Evolutionary conservation across 2,329 filamentous ascomycete genomes (phyloP), one percentile per base, ranked within the genome.

Genomic region (Botrytis byssoidea): DNA sequence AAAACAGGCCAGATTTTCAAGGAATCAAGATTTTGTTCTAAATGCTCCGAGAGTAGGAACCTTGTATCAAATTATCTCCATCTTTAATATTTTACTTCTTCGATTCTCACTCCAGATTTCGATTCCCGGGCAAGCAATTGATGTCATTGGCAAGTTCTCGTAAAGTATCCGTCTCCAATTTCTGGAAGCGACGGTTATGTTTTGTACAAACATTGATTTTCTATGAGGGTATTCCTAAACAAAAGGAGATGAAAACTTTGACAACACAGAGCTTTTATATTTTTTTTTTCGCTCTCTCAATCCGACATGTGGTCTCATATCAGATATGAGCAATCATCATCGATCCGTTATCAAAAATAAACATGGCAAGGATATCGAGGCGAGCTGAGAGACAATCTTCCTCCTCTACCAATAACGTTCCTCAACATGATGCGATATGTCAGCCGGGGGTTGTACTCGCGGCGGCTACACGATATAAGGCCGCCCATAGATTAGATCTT

Each of bases 91-190:
- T 16, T 61, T 32, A 32, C 37, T 46, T 42, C 57, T 71, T 71
- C 70, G 60, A 71, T 71, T 37, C 42, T 66, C 59, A 32, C 70
- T 66, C n/a, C 25, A 71, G 35, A 71, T 35, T 57, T 71, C 70
- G 70, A 71, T 72, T 37, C 7, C 20, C 65, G 37, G 25, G 22
- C 18, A 35, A 42, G 46, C 25, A 40, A 22, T 67, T 72, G 61
- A 72, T 55, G 40, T 67, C 61, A 66, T 66, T 66, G 29, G 32
- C 46, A 57, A 32, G 42, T 48, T 22, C 29, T 61, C 29, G 4
- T 25, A 61, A 32, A 71, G 35, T 16, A 67, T 46, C 40, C 61
- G 70, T 29, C 51, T 40, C 22, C 5, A 22, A 29, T 37, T 65
- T 71, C 59, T 71, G 25, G 69, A 71, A 55, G 55, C 48, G 35